Conservation (phyloP, 2,329 filamentous ascomycete species). For the Myriosclerotinia duriaeana region DNA sequence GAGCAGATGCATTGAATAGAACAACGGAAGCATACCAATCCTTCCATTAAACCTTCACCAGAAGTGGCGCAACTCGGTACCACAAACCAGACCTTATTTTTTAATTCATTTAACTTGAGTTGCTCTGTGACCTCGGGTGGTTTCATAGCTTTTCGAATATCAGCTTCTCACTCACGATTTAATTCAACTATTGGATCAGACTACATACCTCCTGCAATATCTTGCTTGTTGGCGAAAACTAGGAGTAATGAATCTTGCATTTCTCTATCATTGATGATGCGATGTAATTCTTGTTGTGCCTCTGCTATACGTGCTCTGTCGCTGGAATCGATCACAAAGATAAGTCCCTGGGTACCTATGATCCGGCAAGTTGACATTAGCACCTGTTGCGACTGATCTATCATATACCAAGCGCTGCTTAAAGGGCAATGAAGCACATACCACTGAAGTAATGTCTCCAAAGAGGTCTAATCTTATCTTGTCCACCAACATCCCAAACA, state of each 20-base stretch:
- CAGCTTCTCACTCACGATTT: neutral
- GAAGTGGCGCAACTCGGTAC: slow-evolving; percentile 80
- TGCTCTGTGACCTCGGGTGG: slow-evolving; percentile 77
- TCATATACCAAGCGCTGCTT: neutral
- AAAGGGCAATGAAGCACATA: slow-evolving; percentile 43
- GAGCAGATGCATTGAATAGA: neutral
- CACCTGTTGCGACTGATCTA: neutral
- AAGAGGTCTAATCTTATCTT: slow-evolving; percentile 96
- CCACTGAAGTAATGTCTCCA: slow-evolving; percentile 97
- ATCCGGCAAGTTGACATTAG: slow-evolving; percentile 19
- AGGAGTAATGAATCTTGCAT: slow-evolving; percentile 93
- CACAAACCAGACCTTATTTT: slow-evolving; percentile 83
- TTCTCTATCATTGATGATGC: slow-evolving; percentile 96
- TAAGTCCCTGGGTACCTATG: slow-evolving; percentile 89
- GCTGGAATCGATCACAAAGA: slow-evolving; percentile 97
- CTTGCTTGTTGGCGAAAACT: slow-evolving; percentile 99
- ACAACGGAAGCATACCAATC: slow-evolving; percentile 55
- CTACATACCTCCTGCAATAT: slow-evolving; percentile 73
- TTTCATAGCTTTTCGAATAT: slow-evolving; percentile 62
- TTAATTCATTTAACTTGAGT: slow-evolving; percentile 72
- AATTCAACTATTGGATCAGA: neutral
- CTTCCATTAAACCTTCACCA: slow-evolving; percentile 78
- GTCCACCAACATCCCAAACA: slow-evolving; percentile 97
- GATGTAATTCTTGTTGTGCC: slow-evolving; percentile 88
- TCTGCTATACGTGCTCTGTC: slow-evolving; percentile 90